Conservation (phyloP, 2,329 filamentous ascomycete genomes). For the Penicillium brasilianum region DNA sequence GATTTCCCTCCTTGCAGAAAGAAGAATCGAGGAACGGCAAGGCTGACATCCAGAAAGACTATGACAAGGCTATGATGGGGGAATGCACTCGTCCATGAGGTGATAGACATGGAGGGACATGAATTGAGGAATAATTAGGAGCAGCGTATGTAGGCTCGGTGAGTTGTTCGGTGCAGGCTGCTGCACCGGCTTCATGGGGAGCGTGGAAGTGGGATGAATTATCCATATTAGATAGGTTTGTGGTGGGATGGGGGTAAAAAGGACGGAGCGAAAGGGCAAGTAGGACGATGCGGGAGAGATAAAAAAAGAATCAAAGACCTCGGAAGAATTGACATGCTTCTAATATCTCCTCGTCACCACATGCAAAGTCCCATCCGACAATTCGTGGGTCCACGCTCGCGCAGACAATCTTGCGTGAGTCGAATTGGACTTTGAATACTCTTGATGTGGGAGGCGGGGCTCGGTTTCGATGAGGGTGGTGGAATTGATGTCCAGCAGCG, state of each 20-base stretch:
- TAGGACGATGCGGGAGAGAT: too few relatives aligned
- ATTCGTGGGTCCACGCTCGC: conserved; percentile 91
- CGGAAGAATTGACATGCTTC: conserved; percentile 80
- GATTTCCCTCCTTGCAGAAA: not conserved
- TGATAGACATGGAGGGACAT: not conserved
- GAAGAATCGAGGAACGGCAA: not conserved
- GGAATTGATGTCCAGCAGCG: conserved; percentile 19
- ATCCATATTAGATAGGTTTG: not conserved
- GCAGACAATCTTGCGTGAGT: conserved; percentile 89
- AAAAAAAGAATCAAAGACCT: conserved; percentile 35
- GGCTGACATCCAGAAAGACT: not conserved
- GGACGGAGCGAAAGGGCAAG: not conserved
- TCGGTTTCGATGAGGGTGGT: conserved; percentile 35
- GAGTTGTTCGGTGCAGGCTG: not conserved
- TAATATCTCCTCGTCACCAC: conserved; percentile 78
- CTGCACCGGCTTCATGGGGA: not conserved
- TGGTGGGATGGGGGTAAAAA: not conserved
- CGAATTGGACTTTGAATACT: conserved; percentile 97
- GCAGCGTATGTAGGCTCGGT: not conserved
- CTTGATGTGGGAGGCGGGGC: conserved; percentile 56
- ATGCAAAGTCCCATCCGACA: conserved; percentile 97
- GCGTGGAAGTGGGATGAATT: not conserved
- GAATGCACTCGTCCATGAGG: not conserved
- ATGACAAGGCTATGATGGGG: not conserved
- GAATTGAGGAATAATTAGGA: not conserved